A percentile compares a stretch with the other conserved stretches of the same genome.
Evolutionary conservation across 305 asterid species (phyloP).

Genomic region (Salvia sclarea): DNA sequence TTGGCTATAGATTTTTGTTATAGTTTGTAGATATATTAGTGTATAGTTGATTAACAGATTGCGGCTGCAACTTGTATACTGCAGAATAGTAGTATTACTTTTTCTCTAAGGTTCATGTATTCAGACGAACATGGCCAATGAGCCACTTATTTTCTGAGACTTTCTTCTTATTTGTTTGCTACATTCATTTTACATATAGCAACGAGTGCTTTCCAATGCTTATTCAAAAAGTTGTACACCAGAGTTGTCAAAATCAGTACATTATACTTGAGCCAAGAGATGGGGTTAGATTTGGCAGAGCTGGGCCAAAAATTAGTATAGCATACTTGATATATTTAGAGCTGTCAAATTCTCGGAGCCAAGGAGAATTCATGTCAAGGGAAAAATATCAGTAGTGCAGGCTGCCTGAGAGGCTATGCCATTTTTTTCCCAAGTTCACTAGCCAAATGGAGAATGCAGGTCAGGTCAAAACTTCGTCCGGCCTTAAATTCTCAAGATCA

Average conservation of each 20-base stretch:
- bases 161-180: slow-evolving; percentile 7
- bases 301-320: too few relatives aligned
- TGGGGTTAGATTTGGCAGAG: too few relatives aligned
- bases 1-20: slow-evolving; percentile 25
- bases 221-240: too few relatives aligned
- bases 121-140: slow-evolving; percentile 5
- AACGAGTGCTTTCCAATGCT: too few relatives aligned
- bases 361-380: too few relatives aligned
- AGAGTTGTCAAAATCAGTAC: too few relatives aligned
- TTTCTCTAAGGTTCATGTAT: slow-evolving; percentile 1
- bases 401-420: too few relatives aligned
- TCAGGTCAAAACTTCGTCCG: not conserved
- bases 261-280: too few relatives aligned
- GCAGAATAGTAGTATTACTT: slow-evolving; percentile 5
- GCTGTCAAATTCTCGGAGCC: too few relatives aligned
- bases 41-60: slow-evolving; percentile 18
- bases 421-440: not conserved
- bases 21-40: slow-evolving; percentile 28
- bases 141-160: not conserved
- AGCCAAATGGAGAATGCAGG: not conserved
- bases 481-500: not conserved
- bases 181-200: not conserved
- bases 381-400: too few relatives aligned
- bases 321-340: too few relatives aligned
- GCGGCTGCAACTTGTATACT: slow-evolving; percentile 8